Evolutionary conservation across 768 basidiomycete genomes (phyloP).

Genomic region (Sarcodon aspratus): DNA sequence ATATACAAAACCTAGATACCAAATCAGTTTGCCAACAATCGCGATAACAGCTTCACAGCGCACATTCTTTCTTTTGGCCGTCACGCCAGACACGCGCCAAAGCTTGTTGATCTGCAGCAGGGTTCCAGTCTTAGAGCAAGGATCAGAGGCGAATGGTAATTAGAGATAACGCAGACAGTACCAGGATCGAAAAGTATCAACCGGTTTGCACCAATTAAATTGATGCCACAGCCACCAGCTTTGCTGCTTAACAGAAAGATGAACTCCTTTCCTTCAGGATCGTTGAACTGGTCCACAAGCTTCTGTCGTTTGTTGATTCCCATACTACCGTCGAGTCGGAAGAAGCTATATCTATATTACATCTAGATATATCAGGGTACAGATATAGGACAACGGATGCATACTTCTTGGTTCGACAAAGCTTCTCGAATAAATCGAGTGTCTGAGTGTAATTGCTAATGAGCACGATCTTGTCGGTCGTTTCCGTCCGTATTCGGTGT

Average conservation of each 20-base stretch:
- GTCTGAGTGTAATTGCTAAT: slow-evolving; percentile 98
- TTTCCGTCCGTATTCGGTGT: slow-evolving; percentile 68
- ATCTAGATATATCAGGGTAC: not conserved
- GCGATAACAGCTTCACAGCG: slow-evolving; percentile 12
- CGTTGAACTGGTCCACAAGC: slow-evolving; percentile 92
- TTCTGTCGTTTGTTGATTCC: slow-evolving; percentile 86
- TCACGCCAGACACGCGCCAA: slow-evolving; percentile 99
- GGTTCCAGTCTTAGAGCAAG: slow-evolving; percentile 78
- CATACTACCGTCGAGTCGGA: slow-evolving; percentile 94
- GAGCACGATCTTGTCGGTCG: slow-evolving; percentile 89
- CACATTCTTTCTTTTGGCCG: slow-evolving; percentile 99
- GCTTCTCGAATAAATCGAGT: slow-evolving; percentile 83
- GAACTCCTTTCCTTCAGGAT: slow-evolving; percentile 88
- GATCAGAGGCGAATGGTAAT: slow-evolving; percentile 1
- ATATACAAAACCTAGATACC: slow-evolving; percentile 78
- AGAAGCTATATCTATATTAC: slow-evolving; percentile 70
- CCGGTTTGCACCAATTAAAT: slow-evolving; percentile 91
- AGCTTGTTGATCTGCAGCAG: slow-evolving; percentile 96
- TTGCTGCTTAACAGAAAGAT: slow-evolving; percentile 91
- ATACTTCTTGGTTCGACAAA: slow-evolving; percentile 79
- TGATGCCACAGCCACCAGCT: slow-evolving; percentile 94
- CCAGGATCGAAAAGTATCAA: slow-evolving; percentile 94
- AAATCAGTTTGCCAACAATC: not conserved
- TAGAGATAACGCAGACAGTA: slow-evolving; percentile 17
- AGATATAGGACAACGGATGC: slow-evolving; percentile 6